phyloP scores from a whole-genome alignment of 345 rosid genomes.

The Murraya koenigii region DNA sequence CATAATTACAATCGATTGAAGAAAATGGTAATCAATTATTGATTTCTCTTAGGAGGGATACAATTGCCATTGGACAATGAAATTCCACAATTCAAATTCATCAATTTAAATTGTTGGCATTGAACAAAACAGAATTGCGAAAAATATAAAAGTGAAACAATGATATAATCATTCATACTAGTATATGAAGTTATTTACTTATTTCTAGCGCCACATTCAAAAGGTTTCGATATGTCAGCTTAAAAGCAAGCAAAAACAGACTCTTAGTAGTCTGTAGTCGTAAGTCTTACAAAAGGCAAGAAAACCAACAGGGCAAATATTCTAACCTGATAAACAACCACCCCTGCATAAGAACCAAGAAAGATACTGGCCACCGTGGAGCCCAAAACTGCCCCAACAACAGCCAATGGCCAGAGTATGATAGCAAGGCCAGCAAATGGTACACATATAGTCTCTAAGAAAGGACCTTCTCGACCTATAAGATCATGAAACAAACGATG shows the following conservation, averaged over 20 bases:
- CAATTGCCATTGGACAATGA: background rate
- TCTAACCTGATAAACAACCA: constrained; percentile 71
- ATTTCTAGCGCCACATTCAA: background rate
- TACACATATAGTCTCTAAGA: constrained; percentile 94
- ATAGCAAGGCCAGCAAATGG: constrained; percentile 96
- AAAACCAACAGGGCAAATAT: background rate
- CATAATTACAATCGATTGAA: background rate
- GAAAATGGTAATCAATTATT: background rate
- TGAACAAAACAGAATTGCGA: background rate
- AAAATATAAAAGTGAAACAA: background rate
- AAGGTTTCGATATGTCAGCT: background rate
- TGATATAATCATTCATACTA: background rate
- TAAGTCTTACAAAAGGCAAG: constrained; percentile 1
- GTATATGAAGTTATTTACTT: background rate
- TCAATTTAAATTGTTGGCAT: background rate
- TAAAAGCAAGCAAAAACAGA: background rate
- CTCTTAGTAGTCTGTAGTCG: background rate
- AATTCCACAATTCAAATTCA: background rate
- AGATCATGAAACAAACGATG: constrained; percentile 87
- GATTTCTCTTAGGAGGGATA: background rate
- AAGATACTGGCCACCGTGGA: constrained; percentile 71
- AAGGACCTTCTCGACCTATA: constrained; percentile 95
- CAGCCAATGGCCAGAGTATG: constrained; percentile 96
- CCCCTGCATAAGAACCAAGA: constrained; percentile 88
- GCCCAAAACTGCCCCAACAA: constrained; percentile 76